Conservation (phyloP, 2,329 filamentous ascomycete species). For the Colletotrichum sansevieriae region DNA sequence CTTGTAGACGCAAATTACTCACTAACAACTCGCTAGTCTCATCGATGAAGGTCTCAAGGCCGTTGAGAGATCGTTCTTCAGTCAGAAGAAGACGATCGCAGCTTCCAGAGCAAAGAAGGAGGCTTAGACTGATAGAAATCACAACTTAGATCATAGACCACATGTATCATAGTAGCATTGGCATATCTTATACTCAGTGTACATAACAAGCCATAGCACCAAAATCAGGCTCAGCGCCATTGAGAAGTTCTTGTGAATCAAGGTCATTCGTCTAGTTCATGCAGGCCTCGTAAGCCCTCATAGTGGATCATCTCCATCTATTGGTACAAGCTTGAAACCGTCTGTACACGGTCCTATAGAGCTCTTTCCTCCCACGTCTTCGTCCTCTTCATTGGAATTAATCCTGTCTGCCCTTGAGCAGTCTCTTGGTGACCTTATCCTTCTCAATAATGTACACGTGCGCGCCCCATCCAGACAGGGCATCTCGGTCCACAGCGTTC, state of each 20-base stretch:
- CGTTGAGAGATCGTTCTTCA: slow-evolving; percentile 76
- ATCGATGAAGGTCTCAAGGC: slow-evolving; percentile 89
- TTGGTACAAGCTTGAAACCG: slow-evolving; percentile 51
- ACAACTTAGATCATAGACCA: slow-evolving; percentile 48
- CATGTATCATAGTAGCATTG: slow-evolving; percentile 45
- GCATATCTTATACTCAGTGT: slow-evolving; percentile 38
- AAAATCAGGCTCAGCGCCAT: slow-evolving; percentile 16
- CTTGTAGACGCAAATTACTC: neutral
- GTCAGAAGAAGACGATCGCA: slow-evolving; percentile 60
- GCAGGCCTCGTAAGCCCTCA: slow-evolving; percentile 32
- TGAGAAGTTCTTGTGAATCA: slow-evolving; percentile 23
- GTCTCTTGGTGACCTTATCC: slow-evolving; percentile 98
- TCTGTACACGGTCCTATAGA: slow-evolving; percentile 37
- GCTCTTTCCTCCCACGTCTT: slow-evolving; percentile 13
- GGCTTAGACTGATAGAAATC: slow-evolving; percentile 54
- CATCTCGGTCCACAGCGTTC: slow-evolving; percentile 96
- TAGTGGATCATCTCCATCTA: slow-evolving; percentile 48
- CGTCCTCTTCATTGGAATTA: slow-evolving; percentile 56
- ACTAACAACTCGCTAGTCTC: slow-evolving; percentile 61
- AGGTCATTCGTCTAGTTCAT: slow-evolving; percentile 39
- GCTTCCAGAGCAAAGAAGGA: slow-evolving; percentile 66
- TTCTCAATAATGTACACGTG: slow-evolving; percentile 99
- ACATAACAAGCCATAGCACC: slow-evolving; percentile 34
- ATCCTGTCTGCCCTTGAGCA: slow-evolving; percentile 98
- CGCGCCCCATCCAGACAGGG: slow-evolving; percentile 96